A percentile compares a stretch with the other conserved stretches of the same genome.
Evolutionary conservation across 306 rosid genomes (phyloP).

Genomic region (Dalbergia oliveri): DNA sequence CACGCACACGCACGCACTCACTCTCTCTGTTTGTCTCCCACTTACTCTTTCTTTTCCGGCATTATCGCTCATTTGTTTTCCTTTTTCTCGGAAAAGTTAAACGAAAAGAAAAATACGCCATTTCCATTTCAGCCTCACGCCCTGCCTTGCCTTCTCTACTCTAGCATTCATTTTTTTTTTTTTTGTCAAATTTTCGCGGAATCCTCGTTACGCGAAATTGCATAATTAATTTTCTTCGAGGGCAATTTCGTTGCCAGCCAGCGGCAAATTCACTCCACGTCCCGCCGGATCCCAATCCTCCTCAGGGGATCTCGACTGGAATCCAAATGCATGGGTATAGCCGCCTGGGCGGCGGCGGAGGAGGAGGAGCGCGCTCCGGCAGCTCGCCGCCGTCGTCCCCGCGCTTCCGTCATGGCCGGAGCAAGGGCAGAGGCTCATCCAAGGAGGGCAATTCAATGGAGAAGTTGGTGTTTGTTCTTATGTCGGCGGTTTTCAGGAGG

Average conservation of each 20-base stretch:
- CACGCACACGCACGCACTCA: not conserved
- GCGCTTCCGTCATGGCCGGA: constrained; percentile 70
- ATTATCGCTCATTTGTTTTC: not conserved
- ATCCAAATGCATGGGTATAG: constrained; percentile 76
- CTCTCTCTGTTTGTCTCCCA: not conserved
- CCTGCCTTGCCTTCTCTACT: not conserved
- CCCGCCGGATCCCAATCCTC: constrained; percentile 27
- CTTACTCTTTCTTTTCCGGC: not conserved
- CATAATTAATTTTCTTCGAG: not conserved
- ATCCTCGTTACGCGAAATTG: not conserved
- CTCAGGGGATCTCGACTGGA: not conserved
- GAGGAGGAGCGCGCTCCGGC: constrained; percentile 50
- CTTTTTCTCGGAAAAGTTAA: not conserved
- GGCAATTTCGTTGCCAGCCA: constrained; percentile 32
- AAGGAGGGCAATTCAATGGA: constrained; percentile 63
- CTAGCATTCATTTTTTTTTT: not conserved
- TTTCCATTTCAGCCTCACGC: not conserved
- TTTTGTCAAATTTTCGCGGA: not conserved
- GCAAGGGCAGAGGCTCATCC: constrained; percentile 55
- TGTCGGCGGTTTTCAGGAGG: constrained; percentile 76
- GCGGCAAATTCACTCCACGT: not conserved
- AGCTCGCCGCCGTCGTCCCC: constrained; percentile 83
- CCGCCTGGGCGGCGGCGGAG: constrained; percentile 53
- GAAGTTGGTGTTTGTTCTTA: constrained; percentile 60
- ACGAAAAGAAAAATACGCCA: not conserved